Conservation (phyloP, 2,329 filamentous ascomycete genomes). For the Sporothrix pallida region DNA sequence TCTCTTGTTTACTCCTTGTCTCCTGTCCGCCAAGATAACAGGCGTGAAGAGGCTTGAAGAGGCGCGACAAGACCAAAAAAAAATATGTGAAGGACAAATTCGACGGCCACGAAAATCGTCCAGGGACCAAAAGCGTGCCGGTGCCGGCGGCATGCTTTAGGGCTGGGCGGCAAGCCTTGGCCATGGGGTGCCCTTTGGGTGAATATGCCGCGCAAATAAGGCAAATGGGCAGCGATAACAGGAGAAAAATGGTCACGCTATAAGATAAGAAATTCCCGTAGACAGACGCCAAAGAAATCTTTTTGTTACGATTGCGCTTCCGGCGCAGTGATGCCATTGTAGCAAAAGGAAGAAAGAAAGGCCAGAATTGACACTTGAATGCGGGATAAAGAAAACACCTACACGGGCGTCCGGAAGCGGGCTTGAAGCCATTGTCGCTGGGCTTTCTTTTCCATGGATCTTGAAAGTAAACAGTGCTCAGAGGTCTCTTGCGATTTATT, state of each 20-base stretch:
- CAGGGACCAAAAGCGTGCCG: not conserved
- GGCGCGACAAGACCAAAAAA: too few species aligned
- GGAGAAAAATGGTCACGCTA: not conserved
- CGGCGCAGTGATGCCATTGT: slow-evolving; percentile 8
- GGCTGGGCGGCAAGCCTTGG: not conserved
- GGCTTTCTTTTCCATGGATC: not conserved
- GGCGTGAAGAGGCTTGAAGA: not conserved
- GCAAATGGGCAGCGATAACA: not conserved
- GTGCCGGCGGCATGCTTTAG: not conserved
- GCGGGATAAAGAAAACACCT: not conserved
- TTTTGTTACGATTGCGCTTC: not conserved
- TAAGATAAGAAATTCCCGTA: not conserved
- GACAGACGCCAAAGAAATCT: not conserved
- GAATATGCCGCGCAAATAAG: slow-evolving; percentile 19
- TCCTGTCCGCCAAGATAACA: not conserved
- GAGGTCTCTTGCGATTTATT: not conserved
- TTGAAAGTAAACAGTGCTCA: not conserved
- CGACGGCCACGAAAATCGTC: not conserved
- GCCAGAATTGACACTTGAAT: not conserved
- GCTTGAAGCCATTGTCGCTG: not conserved
- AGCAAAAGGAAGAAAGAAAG: not conserved
- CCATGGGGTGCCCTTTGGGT: not conserved
- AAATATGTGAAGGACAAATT: not conserved
- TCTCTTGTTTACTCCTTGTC: not conserved
- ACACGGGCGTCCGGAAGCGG: not conserved